These are phyloP conservation scores for Pythium utonaiense DNA, from an alignment of 352 stramenopile genomes.

Conservation along the genomic window DNA sequence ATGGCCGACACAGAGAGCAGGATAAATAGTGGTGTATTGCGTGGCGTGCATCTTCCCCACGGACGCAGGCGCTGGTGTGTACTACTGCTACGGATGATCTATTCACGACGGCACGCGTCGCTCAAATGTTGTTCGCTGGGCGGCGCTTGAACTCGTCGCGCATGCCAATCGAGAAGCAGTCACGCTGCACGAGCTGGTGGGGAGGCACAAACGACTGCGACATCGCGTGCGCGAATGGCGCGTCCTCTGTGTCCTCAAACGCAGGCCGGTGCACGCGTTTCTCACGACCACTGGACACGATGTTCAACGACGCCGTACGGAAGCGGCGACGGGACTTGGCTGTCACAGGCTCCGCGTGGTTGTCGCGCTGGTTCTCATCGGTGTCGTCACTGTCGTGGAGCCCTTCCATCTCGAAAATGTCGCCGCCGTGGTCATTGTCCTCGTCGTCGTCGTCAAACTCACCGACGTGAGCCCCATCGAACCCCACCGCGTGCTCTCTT, in stretches of 20 bases:
- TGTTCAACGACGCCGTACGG: conserved; percentile 20
- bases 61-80: background rate
- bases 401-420: conserved; percentile 80
- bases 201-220: conserved; percentile 70
- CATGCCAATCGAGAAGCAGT: conserved; percentile 70
- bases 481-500: conserved; percentile 13
- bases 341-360: conserved; percentile 10
- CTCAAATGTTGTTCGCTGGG: conserved; percentile 25
- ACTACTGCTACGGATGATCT: conserved; percentile 1
- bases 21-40: conserved; percentile 1
- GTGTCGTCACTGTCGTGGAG: conserved; percentile 7
- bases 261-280: conserved; percentile 20
- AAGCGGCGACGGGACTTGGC: conserved; percentile 13
- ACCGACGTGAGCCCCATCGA: no score
- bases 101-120: no score
- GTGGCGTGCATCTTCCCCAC: background rate
- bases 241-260: conserved; percentile 21
- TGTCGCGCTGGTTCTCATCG: background rate
- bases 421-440: conserved; percentile 33
- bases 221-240: conserved; percentile 11
- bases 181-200: conserved; percentile 61
- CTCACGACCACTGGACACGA: conserved; percentile 6
- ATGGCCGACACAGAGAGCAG: no score
- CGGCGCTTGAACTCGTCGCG: conserved; percentile 69
- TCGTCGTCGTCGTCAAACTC: conserved; percentile 30